Base-by-base conservation (phyloP, 345 rosid genomes). In the Carallia brachiata region DNA sequence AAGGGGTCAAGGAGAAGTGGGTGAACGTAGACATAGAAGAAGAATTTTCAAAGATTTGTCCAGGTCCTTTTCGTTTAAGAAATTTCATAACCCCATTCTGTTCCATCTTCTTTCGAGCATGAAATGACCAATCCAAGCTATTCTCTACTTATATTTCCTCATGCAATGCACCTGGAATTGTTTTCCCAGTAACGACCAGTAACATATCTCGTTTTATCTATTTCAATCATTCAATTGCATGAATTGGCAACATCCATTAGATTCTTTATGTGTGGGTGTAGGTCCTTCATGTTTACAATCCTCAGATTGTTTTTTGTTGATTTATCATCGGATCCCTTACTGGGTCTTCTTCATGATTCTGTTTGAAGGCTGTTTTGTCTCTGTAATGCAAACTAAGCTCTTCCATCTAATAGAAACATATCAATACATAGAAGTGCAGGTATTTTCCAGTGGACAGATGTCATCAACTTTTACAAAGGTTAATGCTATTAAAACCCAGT, bases 121-220 rank as follows among this genome's bases (percentile, higher is more conserved):
- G 36, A 64, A 18, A 74, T 79, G 85, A 85, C 87, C 85, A 83
- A 77, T 70, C 68, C 68, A 79, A 77, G 78, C 79, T 81, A 82
- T 81, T 74, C 61, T 63, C 67, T 71, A 58, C 31, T 59, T 32
- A 52, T 56, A 19, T 62, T 16, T 73, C 67, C 70, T 72, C 71
- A 77, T 79, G 79, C 87, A 79, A 66, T 81, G 85, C 70, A 84
- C 53, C 73, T 76, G 68, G 34, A 32, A 32, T 0, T 63, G 17
- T 6, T 47, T 61, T 53, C 18, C 27, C 4, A 4, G 34, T 32
- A 32, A 32, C 4, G 4, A 32, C 34, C 34, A 32, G 34, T 32
- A 1, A 32, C 4, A 32, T 32, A 32, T 32, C 65, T 31, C 44
- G 65, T 53, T 39, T 32, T 36, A 17, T 15, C 74, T 50, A 32